Conservation (phyloP, 345 rosid species). For the Leavenworthia alabamica region DNA sequence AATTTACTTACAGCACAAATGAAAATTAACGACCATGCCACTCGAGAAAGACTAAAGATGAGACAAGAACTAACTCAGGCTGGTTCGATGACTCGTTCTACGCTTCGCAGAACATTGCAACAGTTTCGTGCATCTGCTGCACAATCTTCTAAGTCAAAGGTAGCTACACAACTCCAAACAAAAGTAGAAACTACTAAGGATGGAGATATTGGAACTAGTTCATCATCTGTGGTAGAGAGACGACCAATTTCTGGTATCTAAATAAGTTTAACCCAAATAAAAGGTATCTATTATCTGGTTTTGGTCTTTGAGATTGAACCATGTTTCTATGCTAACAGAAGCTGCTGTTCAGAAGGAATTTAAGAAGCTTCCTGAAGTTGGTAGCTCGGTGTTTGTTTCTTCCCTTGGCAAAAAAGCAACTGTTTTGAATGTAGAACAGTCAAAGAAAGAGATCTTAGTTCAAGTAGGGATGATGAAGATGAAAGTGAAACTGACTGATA, state of each 20-base stretch:
- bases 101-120: conserved; percentile 53
- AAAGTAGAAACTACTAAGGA: conserved; percentile 11
- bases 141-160: conserved; percentile 32
- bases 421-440: conserved; percentile 59
- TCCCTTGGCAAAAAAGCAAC: conserved; percentile 63
- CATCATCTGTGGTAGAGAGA: conserved; percentile 30
- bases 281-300: neutral
- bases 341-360: conserved; percentile 29
- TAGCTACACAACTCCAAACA: conserved; percentile 31
- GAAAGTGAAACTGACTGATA: conserved; percentile 55
- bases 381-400: conserved; percentile 53
- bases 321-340: conserved; percentile 6
- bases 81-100: conserved; percentile 52
- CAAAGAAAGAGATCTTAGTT: conserved; percentile 64
- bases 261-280: neutral
- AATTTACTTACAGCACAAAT: conserved; percentile 40
- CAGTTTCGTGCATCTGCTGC: conserved; percentile 46
- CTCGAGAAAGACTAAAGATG: conserved; percentile 40
- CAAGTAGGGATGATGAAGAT: conserved; percentile 82
- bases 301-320: neutral
- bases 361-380: conserved; percentile 47
- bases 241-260: conserved; percentile 39
- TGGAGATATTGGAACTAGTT: conserved; percentile 21
- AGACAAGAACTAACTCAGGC: conserved; percentile 50
- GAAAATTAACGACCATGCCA: conserved; percentile 50